Base-by-base conservation (phyloP, 2,329 filamentous ascomycete genomes). In the Colletotrichum tropicale region DNA sequence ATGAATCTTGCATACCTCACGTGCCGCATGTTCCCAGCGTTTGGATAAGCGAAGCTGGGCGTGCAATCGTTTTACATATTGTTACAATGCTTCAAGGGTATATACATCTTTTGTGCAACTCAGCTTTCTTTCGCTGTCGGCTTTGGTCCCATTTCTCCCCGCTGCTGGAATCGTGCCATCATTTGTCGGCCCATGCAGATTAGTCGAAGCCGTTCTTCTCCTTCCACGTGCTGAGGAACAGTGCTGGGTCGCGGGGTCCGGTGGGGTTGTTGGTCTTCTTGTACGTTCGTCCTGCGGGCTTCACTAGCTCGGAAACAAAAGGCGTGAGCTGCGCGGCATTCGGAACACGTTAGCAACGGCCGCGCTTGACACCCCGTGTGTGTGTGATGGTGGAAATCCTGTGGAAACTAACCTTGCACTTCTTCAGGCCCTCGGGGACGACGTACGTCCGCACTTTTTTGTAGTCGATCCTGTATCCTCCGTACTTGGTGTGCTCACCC, bases 401-500 rank as follows among this genome's bases (percentile, higher is more conserved):
- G 8, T 16, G 18, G 28, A 18, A 58, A 78, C 87, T 28, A 85
- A 97, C 96, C 87, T 94, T 94, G 86, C 95, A 97, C 8, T 90
- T 89, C 28, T 89, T 88, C 75, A 98, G 84, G 62, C 89, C 88
- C 52, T 92, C 85, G 1, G 96, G 96, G 80, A 95, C 95, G 71
- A 94, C 94, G 84, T 96, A 99, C 70, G 96, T 98, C 85, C 96
- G 93, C 82, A 98, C 95, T 87, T 98, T 98, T 71, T 89, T 86
- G 90, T 91, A 98, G 79, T 98, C 94, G 79, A 98, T 93, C 62
- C 92, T 84, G 85, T 97, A 99, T 66, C 93, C 93, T 85, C 96
- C 97, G 83, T 92, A 91, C 84, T 94, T 94, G 70, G 94, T 96
- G 86, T 98, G 95, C 16, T 89, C 87, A 84, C 97, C 97, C 92